phyloP scores from a whole-genome alignment of 139 green algal genomes.

The Deuterostichococcus epilithicus region DNA sequence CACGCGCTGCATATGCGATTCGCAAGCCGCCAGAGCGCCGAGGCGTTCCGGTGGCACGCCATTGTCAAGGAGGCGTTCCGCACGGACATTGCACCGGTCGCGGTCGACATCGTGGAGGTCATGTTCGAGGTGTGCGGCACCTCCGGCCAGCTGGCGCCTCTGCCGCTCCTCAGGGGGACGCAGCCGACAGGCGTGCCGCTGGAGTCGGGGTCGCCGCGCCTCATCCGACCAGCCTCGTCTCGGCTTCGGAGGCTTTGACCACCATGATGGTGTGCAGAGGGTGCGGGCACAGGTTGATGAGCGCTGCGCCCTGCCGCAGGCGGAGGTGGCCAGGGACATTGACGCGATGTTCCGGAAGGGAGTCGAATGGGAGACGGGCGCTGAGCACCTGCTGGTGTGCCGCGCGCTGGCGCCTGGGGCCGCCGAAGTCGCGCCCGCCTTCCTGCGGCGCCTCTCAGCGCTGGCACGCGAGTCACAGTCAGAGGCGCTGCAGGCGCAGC shows the following conservation, averaged over 20 bases:
- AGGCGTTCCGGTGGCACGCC: not conserved
- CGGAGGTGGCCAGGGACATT: not conserved
- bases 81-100: not conserved
- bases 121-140: not conserved
- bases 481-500: conserved; percentile 8
- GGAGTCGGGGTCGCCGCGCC: too few species aligned
- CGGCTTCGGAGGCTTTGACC: too few species aligned
- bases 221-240: too few species aligned
- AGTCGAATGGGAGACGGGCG: not conserved
- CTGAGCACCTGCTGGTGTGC: not conserved
- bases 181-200: too few species aligned
- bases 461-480: conserved; percentile 14
- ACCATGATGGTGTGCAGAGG: too few species aligned
- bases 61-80: not conserved
- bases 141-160: too few species aligned
- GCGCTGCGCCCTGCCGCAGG: not conserved
- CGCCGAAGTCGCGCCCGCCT: not conserved
- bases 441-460: conserved; percentile 7
- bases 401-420: not conserved
- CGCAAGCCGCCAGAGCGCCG: not conserved
- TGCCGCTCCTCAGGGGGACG: too few species aligned
- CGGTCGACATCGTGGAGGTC: not conserved
- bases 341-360: not conserved
- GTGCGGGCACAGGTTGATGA: too few species aligned
- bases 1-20: not conserved